Evolutionary conservation across 345 rosid species (phyloP).

Genomic region (Turnera subulata): DNA sequence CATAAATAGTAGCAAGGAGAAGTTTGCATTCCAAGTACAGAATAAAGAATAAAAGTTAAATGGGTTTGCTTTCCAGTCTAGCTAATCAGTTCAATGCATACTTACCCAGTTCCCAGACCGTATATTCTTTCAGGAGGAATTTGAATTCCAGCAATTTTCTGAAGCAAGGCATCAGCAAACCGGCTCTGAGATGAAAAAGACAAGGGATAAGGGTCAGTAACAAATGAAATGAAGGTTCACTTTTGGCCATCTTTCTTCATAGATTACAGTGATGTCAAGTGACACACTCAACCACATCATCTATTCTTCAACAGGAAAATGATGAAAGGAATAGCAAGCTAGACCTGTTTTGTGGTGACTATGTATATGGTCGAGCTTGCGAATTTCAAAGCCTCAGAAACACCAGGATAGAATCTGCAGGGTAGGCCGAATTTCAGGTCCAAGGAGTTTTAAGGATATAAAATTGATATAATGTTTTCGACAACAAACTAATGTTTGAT

Average conservation of each 20-base stretch:
- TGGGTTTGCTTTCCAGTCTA: not conserved
- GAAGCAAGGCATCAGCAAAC: slow-evolving; percentile 71
- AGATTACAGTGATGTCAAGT: too few species aligned
- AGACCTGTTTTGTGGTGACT: slow-evolving; percentile 87
- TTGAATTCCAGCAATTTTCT: slow-evolving; percentile 67
- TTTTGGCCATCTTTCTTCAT: too few species aligned
- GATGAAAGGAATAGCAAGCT: slow-evolving; percentile 1
- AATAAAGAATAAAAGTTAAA: not conserved
- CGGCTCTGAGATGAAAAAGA: slow-evolving; percentile 45
- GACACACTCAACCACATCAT: too few species aligned
- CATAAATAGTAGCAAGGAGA: not conserved
- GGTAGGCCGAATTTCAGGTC: slow-evolving; percentile 3
- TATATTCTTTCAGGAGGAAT: slow-evolving; percentile 72
- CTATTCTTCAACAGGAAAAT: too few species aligned
- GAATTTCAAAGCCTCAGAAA: slow-evolving; percentile 74
- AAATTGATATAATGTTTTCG: not conserved
- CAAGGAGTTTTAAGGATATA: not conserved
- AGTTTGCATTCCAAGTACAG: not conserved
- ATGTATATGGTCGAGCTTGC: slow-evolving; percentile 77
- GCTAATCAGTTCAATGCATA: slow-evolving; percentile 3
- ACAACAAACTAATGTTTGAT: not conserved
- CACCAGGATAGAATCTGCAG: slow-evolving; percentile 85
- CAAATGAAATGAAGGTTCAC: too few species aligned
- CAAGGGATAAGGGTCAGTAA: not conserved
- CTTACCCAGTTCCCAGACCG: slow-evolving; percentile 84